Evolutionary conservation across 192 early-diverging fungal genomes (phyloP).

Genomic region (Chytriomyces confervae): DNA sequence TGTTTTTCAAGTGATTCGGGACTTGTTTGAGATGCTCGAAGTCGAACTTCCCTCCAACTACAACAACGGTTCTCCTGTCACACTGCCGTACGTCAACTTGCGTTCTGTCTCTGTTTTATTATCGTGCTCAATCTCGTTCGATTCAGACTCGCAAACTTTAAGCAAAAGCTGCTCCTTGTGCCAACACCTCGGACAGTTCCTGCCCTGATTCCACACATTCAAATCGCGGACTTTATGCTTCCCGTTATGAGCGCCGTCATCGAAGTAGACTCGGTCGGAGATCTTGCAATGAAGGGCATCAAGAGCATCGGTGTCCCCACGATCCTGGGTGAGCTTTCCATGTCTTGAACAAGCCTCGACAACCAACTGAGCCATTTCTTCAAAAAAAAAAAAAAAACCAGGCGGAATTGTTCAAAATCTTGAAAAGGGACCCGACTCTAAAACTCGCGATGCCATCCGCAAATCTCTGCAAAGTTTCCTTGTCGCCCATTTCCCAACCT

Average conservation of each 20-base stretch:
- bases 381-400: not conserved
- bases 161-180: conserved; percentile 87
- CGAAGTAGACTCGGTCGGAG: conserved; percentile 94
- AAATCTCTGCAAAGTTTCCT: conserved; percentile 87
- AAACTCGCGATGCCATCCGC: conserved; percentile 73
- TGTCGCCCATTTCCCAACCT: conserved; percentile 80
- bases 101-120: not conserved
- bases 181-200: conserved; percentile 78
- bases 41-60: conserved; percentile 30
- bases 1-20: conserved; percentile 50
- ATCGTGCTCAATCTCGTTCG: conserved; percentile 34
- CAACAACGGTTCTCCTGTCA: conserved; percentile 11
- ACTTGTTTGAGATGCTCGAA: conserved; percentile 58
- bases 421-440: conserved; percentile 67
- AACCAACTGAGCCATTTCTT: conserved; percentile 7
- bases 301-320: conserved; percentile 87
- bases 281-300: conserved; percentile 79
- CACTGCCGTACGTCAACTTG: conserved; percentile 14
- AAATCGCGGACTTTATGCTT: conserved; percentile 90
- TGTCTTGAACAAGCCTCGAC: no score
- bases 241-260: conserved; percentile 85
- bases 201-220: conserved; percentile 86
- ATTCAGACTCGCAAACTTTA: conserved; percentile 72
- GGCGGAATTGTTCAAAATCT: conserved; percentile 61
- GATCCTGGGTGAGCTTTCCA: conserved; percentile 54